A percentile compares a stretch with the other conserved stretches of the same genome.
phyloP scores from a whole-genome alignment of 1,139 yeast species.

The Maudiozyma humilis region DNA sequence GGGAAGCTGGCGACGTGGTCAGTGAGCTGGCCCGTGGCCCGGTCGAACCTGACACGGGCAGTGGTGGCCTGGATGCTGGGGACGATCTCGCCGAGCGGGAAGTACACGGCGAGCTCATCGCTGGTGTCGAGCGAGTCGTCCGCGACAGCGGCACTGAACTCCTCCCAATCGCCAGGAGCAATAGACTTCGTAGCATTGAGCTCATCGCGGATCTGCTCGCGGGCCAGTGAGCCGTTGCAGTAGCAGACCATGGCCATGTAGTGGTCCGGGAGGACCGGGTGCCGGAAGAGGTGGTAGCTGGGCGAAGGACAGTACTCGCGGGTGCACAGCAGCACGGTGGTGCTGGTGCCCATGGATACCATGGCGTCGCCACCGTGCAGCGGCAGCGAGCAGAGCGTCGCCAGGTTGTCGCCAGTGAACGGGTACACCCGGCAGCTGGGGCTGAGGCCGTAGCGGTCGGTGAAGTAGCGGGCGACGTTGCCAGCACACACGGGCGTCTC shows the following conservation, averaged over 20 bases:
- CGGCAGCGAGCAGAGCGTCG: conserved; percentile 79
- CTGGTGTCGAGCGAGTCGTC: conserved; percentile 30
- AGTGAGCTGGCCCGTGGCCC: conserved; percentile 26
- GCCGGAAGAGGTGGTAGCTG: conserved; percentile 76
- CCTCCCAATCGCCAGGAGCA: conserved; percentile 49
- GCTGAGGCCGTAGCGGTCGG: conserved; percentile 53
- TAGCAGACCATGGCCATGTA: conserved; percentile 96
- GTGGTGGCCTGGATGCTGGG: conserved; percentile 66
- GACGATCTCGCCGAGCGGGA: conserved; percentile 82
- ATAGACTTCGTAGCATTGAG: conserved; percentile 36
- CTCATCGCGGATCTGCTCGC: conserved; percentile 65
- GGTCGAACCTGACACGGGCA: conserved; percentile 39
- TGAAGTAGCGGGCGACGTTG: conserved; percentile 50
- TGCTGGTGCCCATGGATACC: conserved; percentile 80
- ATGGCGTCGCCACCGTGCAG: conserved; percentile 67
- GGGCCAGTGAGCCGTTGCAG: conserved; percentile 82
- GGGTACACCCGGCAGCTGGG: conserved; percentile 49
- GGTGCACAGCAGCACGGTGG: conserved; percentile 77
- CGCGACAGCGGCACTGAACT: conserved; percentile 49
- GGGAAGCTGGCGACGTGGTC: conserved; percentile 28
- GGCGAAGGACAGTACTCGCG: conserved; percentile 71
- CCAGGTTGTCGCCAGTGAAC: conserved; percentile 87
- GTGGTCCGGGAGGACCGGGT: conserved; percentile 67
- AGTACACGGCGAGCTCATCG: conserved; percentile 61
- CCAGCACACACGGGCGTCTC: conserved; percentile 35